These are phyloP conservation scores for Albifimbria verrucaria DNA, from an alignment of 2,329 filamentous ascomycete species.

Conservation along the genomic window DNA sequence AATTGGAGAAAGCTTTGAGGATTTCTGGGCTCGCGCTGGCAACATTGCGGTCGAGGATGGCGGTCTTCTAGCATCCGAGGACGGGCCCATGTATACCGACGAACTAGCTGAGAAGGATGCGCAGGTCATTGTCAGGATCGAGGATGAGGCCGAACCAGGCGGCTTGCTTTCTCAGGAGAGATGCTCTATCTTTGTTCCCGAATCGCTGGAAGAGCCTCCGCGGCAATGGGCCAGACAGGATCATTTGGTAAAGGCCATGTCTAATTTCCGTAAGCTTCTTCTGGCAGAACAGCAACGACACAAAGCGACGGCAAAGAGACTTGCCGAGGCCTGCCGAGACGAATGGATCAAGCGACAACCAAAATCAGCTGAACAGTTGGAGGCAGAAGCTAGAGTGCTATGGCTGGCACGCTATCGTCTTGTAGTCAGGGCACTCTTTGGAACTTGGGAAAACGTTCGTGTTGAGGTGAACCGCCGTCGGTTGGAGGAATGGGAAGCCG, in stretches of 20 bases:
- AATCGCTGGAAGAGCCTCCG: conserved; percentile 68
- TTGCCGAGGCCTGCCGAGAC: conserved; percentile 75
- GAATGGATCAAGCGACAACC: conserved; percentile 72
- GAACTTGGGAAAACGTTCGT: conserved; percentile 64
- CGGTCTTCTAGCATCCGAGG: conserved; percentile 52
- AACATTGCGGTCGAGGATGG: conserved; percentile 55
- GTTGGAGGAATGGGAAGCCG: conserved; percentile 60
- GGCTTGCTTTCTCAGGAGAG: conserved; percentile 68
- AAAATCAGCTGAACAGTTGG: conserved; percentile 75
- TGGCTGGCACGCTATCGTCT: conserved; percentile 68
- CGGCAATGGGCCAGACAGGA: conserved; percentile 85
- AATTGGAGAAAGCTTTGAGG: conserved; percentile 52
- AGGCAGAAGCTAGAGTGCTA: conserved; percentile 69
- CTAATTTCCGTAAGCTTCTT: conserved; percentile 79
- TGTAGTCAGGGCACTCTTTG: conserved; percentile 56
- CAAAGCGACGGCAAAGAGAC: conserved; percentile 68
- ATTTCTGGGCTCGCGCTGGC: conserved; percentile 52
- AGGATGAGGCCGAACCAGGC: conserved; percentile 70
- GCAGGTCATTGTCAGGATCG: conserved; percentile 62
- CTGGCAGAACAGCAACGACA: conserved; percentile 76
- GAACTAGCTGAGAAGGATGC: conserved; percentile 68
- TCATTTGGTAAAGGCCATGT: conserved; percentile 74
- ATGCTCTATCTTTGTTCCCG: conserved; percentile 71
- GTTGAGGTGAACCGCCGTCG: conserved; percentile 58
- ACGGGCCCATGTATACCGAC: conserved; percentile 55